These are phyloP conservation scores for Citrus maxima DNA, from an alignment of 345 rosid genomes.

Conservation along the genomic window DNA sequence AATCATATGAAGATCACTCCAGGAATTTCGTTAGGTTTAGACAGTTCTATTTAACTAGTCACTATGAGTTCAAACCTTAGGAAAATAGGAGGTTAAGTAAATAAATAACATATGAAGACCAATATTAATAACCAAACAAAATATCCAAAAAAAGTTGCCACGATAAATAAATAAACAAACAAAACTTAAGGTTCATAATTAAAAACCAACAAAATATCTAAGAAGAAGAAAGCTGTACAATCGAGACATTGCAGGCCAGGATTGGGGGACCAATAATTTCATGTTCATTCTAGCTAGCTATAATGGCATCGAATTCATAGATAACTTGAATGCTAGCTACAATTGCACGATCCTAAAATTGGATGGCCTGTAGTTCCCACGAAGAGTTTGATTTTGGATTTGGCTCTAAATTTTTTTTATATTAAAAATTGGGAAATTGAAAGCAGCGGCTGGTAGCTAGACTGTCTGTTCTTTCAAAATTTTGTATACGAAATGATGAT, in stretches of 20 bases:
- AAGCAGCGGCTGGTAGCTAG: slow-evolving; percentile 15
- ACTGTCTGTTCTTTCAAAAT: slow-evolving; percentile 10
- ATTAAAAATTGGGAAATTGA: background rate
- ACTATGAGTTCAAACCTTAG: fast-evolving
- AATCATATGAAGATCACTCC: background rate
- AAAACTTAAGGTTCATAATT: background rate
- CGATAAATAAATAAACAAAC: no score
- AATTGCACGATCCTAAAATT: background rate
- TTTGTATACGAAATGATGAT: slow-evolving; percentile 20
- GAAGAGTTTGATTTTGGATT: background rate
- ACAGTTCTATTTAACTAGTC: fast-evolving
- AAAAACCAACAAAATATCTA: background rate
- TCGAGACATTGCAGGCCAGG: background rate
- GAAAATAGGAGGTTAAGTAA: no score
- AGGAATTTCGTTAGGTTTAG: no score
- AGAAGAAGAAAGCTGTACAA: background rate
- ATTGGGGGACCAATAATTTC: background rate
- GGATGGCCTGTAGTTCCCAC: background rate
- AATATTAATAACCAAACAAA: background rate
- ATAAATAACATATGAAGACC: no score
- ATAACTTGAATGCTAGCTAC: background rate
- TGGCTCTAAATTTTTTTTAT: background rate
- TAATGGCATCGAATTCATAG: background rate
- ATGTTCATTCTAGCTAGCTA: background rate
- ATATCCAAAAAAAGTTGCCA: background rate